Conservation (phyloP, 805 yeast species). For the Candida gorgasii region DNA sequence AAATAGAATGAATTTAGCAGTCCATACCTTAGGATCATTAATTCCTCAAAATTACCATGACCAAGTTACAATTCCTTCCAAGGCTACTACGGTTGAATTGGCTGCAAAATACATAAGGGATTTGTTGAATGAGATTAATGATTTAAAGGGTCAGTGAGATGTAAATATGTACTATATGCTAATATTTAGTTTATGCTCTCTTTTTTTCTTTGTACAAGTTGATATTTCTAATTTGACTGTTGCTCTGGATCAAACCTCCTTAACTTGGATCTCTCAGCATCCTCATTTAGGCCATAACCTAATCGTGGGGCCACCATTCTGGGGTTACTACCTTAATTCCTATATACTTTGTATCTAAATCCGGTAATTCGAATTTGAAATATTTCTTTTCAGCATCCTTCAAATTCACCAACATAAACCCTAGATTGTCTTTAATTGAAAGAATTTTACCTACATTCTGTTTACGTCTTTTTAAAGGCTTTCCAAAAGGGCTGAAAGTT, state of each 20-base stretch:
- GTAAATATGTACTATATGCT: no score
- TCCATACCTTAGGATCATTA: constrained; percentile 67
- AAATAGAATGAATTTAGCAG: constrained; percentile 86
- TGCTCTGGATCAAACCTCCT: no score
- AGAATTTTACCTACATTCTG: constrained; percentile 62
- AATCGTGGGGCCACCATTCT: constrained; percentile 68
- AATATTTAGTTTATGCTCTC: background rate
- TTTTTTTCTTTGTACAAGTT: no score
- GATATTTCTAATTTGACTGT: no score
- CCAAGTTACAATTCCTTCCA: constrained; percentile 68
- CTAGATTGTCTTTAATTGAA: constrained; percentile 56
- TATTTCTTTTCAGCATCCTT: constrained; percentile 47
- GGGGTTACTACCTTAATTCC: constrained; percentile 59
- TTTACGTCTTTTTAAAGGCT: constrained; percentile 31
- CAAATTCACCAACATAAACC: constrained; percentile 59
- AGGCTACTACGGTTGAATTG: constrained; percentile 93
- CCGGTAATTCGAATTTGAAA: constrained; percentile 28
- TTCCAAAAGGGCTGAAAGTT: constrained; percentile 18
- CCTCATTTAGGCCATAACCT: no score
- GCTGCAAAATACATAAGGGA: constrained; percentile 68
- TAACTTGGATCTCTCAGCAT: no score
- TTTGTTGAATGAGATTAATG: constrained; percentile 31
- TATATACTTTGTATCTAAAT: constrained; percentile 26
- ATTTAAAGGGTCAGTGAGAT: constrained; percentile 7
- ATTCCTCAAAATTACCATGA: constrained; percentile 65